Base-by-base conservation (phyloP, 352 stramenopile genomes). In the Pythium aristosporum region DNA sequence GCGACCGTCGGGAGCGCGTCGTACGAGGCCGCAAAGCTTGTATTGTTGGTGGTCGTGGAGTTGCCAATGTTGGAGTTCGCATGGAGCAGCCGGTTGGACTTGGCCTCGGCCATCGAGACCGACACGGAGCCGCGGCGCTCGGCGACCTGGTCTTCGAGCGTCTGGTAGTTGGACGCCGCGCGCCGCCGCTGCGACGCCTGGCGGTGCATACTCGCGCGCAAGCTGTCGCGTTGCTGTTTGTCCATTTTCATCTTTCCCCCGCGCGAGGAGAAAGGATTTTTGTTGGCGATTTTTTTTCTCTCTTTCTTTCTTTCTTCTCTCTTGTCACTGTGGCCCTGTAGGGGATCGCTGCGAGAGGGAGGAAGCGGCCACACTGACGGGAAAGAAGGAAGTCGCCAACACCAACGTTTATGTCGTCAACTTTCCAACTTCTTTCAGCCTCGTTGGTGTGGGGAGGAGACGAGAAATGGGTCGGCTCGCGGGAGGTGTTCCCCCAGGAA, bases 111-210 rank as follows among this genome's bases (percentile, higher is more conserved):
- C 37, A 70, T 65, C 37, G 63, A 61, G n/a, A 46, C 55, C 28
- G 54, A 65, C n/a, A 65, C 53, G 20, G 58, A 65, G 4, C 56
- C 70, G 36, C 71, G 65, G 56, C 77, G 74, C 60, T 86, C 67
- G 1, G 73, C 71, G 55, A 63, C 77, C 30, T 78, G 74, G 70
- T 90, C 81, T 49, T 91, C 80, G 12, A 93, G 71, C 43, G 74
- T 89, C 73, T 93, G 85, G 69, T 93, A 93, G 70, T 93, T 93
- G 57, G 85, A 93, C 25, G 69, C 30, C 37, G 83, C 81, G 48
- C 83, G 83, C 3, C 83, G 79, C 4, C 83, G 80, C 42, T 71
- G 73, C 43, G 68, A 71, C 48, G 34, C 16, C 56, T 71, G 68
- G 48, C 57, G 63, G 23, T 63, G 61, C 65, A 71, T 63, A 51